These are phyloP conservation scores for Cicer yamashitae DNA, from an alignment of 306 rosid genomes.

Conservation along the genomic window DNA sequence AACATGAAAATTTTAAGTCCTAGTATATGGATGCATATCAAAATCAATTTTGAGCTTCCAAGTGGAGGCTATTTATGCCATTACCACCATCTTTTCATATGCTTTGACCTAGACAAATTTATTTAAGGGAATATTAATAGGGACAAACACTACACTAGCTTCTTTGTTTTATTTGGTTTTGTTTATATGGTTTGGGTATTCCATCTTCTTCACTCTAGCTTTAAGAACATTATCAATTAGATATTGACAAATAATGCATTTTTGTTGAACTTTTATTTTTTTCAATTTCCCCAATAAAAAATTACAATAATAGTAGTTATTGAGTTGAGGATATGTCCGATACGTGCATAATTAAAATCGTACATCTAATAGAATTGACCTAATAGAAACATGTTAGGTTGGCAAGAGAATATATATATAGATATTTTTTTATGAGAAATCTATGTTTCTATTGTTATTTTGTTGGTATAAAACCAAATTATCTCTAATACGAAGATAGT, in stretches of 20 bases:
- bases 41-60: slow-evolving; percentile 59
- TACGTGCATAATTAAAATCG: background rate
- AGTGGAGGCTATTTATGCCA: slow-evolving; percentile 58
- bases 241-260: background rate
- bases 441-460: too few species aligned
- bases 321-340: too few species aligned
- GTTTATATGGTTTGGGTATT: background rate
- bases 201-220: slow-evolving; percentile 4
- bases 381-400: background rate
- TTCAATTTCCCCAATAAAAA: too few species aligned
- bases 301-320: too few species aligned
- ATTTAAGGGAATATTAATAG: background rate
- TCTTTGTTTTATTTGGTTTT: background rate
- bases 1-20: background rate
- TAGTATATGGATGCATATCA: slow-evolving; percentile 39
- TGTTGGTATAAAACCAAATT: background rate
- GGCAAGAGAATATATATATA: too few species aligned
- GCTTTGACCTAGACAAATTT: slow-evolving; percentile 44
- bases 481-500: background rate
- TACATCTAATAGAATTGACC: background rate
- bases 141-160: slow-evolving; percentile 43
- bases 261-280: background rate
- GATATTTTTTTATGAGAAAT: background rate
- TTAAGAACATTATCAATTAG: background rate
- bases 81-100: slow-evolving; percentile 45